A percentile compares a stretch with the other conserved stretches of the same genome.
Conservation (phyloP, 192 early-diverging fungal species). For the Podila epicladia region DNA sequence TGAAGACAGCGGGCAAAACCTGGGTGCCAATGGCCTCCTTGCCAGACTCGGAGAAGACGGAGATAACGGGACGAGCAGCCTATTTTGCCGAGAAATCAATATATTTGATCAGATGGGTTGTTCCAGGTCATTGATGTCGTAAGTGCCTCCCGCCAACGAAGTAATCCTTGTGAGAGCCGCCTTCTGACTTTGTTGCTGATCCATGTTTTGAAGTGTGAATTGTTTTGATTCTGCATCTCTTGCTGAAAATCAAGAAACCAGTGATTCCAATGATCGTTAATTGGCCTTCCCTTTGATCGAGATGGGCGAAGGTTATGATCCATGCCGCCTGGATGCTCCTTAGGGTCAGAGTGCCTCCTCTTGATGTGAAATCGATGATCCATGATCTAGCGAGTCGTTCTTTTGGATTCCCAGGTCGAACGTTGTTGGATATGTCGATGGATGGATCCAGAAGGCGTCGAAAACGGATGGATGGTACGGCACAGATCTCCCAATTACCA, state of each 20-base stretch:
- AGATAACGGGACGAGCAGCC: slow-evolving; percentile 87
- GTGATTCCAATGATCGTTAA: background rate
- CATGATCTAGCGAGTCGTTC: too few relatives aligned
- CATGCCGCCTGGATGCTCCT: background rate
- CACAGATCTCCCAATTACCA: slow-evolving; percentile 16
- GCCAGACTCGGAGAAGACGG: slow-evolving; percentile 87
- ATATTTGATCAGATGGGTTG: background rate
- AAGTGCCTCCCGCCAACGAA: background rate
- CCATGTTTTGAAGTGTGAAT: background rate
- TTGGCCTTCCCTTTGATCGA: background rate
- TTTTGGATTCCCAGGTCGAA: background rate
- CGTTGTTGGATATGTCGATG: slow-evolving; percentile 1
- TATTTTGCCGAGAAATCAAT: slow-evolving; percentile 52
- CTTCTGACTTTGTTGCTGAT: background rate
- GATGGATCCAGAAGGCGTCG: slow-evolving; percentile 6
- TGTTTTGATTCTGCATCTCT: background rate
- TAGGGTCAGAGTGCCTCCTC: too few relatives aligned
- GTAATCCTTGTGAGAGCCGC: background rate
- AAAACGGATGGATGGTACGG: background rate
- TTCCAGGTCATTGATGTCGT: background rate
- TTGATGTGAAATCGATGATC: too few relatives aligned
- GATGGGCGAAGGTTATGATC: background rate
- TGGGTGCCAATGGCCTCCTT: slow-evolving; percentile 78
- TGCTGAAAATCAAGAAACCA: background rate
- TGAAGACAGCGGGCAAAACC: slow-evolving; percentile 92